These are phyloP conservation scores for Diaporthe sp. DNA, from an alignment of 2,329 filamentous ascomycete species.

Conservation along the genomic window DNA sequence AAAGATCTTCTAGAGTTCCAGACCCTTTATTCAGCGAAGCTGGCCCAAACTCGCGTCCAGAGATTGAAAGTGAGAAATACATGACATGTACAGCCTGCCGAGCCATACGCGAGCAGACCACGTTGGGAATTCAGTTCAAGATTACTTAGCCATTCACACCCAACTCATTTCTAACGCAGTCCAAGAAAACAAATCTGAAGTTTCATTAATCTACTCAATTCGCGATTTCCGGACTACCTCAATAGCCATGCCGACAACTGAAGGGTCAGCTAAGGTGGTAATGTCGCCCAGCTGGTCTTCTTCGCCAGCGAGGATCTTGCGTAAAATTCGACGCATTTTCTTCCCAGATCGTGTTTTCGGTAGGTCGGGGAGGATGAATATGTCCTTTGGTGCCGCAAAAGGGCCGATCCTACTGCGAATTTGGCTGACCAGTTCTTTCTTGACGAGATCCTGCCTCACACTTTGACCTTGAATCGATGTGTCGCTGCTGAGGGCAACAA, in stretches of 20 bases:
- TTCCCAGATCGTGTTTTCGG: slow-evolving; percentile 98
- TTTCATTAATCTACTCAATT: not conserved
- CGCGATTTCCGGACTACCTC: slow-evolving; percentile 72
- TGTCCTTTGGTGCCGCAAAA: slow-evolving; percentile 94
- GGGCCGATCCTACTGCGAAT: slow-evolving; percentile 97
- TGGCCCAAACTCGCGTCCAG: too few species aligned
- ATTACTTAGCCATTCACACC: too few species aligned
- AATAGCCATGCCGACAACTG: slow-evolving; percentile 91
- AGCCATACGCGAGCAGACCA: too few species aligned
- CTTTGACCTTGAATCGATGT: slow-evolving; percentile 51
- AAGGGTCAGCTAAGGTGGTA: slow-evolving; percentile 92
- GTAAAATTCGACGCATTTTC: slow-evolving; percentile 97
- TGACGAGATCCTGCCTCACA: slow-evolving; percentile 72
- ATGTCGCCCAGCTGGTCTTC: slow-evolving; percentile 96
- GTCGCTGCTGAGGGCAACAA: slow-evolving; percentile 88
- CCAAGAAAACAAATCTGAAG: not conserved
- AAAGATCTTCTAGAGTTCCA: too few species aligned
- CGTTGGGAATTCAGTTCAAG: too few species aligned
- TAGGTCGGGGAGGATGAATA: slow-evolving; percentile 91
- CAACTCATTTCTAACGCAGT: too few species aligned
- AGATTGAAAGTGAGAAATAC: too few species aligned
- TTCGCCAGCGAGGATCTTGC: slow-evolving; percentile 97
- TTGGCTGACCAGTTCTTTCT: slow-evolving; percentile 94
- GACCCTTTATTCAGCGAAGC: too few species aligned
- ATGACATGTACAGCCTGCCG: too few species aligned